These are phyloP conservation scores for Canna indica DNA, from an alignment of 176 grass and related monocot genomes.

Conservation along the genomic window DNA sequence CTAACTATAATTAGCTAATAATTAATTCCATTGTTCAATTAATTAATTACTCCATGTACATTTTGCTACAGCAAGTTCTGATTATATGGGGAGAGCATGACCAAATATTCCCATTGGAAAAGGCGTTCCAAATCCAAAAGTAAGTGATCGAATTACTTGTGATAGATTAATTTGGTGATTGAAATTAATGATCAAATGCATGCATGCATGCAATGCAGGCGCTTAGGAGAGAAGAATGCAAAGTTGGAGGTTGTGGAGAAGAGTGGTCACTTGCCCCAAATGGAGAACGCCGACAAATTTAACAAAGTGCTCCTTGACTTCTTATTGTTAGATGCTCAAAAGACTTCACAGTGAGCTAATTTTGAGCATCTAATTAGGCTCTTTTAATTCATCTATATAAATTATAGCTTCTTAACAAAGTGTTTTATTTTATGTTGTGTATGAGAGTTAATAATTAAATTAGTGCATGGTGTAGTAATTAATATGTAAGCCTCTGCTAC, in stretches of 20 bases:
- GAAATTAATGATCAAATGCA: slow-evolving; percentile 18
- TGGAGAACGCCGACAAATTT: slow-evolving; percentile 54
- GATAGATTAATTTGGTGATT: neutral
- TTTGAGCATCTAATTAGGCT: too few species aligned
- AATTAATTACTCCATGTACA: too few species aligned
- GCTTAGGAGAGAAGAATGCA: slow-evolving; percentile 49
- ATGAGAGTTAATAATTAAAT: too few species aligned
- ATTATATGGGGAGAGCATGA: slow-evolving; percentile 87
- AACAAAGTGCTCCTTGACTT: slow-evolving; percentile 61
- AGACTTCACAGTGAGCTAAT: too few species aligned
- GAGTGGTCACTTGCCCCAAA: slow-evolving; percentile 54
- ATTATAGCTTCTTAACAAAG: too few species aligned
- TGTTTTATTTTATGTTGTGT: too few species aligned
- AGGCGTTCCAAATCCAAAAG: slow-evolving; percentile 45
- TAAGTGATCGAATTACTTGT: slow-evolving; percentile 12
- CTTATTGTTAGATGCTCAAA: slow-evolving; percentile 27
- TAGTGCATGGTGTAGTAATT: too few species aligned
- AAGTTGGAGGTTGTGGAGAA: slow-evolving; percentile 60
- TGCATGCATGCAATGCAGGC: too few species aligned
- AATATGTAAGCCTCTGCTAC: too few species aligned
- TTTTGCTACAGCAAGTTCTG: slow-evolving; percentile 64
- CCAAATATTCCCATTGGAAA: slow-evolving; percentile 66
- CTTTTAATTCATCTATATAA: too few species aligned
- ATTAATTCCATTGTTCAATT: too few species aligned
- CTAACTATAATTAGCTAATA: too few species aligned